phyloP scores from a whole-genome alignment of 1,284 basidiomycete species.

The Ustilago trichophora region DNA sequence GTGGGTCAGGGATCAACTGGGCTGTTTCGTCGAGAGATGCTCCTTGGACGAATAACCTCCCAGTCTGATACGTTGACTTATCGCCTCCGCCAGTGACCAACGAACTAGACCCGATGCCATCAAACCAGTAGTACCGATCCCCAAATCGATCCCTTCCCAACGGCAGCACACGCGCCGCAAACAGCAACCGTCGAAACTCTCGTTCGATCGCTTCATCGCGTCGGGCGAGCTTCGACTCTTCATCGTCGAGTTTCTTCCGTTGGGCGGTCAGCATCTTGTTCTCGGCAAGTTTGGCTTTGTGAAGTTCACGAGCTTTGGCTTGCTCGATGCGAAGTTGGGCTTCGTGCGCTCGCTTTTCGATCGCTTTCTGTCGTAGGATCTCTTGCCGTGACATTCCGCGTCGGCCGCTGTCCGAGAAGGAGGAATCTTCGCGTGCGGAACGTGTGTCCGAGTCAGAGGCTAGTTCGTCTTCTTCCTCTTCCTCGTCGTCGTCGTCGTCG shows the following conservation, averaged over 20 bases:
- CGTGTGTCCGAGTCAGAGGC: slow-evolving; percentile 41
- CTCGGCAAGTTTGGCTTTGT: slow-evolving; percentile 52
- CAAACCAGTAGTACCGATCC: slow-evolving; percentile 98
- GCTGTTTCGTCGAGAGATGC: slow-evolving; percentile 73
- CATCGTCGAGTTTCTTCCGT: slow-evolving; percentile 71
- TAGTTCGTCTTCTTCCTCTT: slow-evolving; percentile 49
- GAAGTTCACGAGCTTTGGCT: slow-evolving; percentile 45
- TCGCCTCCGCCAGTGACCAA: slow-evolving; percentile 69
- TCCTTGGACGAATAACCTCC: slow-evolving; percentile 88
- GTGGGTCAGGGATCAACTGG: slow-evolving; percentile 9
- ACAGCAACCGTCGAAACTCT: slow-evolving; percentile 86
- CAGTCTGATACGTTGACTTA: slow-evolving; percentile 78
- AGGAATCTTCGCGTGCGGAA: slow-evolving; percentile 44
- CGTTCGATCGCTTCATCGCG: slow-evolving; percentile 86
- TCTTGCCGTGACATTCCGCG: slow-evolving; percentile 52
- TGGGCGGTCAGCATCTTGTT: slow-evolving; percentile 55
- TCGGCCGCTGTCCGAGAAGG: slow-evolving; percentile 25
- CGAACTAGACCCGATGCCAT: slow-evolving; percentile 87
- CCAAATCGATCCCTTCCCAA: slow-evolving; percentile 91
- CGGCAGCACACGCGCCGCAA: slow-evolving; percentile 83
- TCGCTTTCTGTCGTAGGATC: slow-evolving; percentile 60
- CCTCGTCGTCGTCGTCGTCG: slow-evolving; percentile 4
- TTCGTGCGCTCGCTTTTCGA: slow-evolving; percentile 56
- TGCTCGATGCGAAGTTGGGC: slow-evolving; percentile 30
- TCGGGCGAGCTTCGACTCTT: slow-evolving; percentile 80